Conservation (phyloP, 1,284 basidiomycete genomes). For the Inonotus hispidus region DNA sequence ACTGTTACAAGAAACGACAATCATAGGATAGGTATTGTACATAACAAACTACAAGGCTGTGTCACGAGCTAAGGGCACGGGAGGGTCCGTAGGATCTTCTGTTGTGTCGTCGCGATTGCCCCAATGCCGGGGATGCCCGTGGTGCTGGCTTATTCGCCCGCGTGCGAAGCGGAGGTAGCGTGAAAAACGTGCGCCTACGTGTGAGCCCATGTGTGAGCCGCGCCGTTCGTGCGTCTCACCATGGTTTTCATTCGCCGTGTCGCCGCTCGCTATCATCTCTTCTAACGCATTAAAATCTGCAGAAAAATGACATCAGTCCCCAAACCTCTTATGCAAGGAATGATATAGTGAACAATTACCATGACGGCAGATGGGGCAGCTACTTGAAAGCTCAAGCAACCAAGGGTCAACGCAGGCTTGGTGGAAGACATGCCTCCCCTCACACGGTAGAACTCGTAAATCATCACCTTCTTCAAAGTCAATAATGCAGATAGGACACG, state of each 20-base stretch:
- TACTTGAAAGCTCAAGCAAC: slow-evolving; percentile 84
- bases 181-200: slow-evolving; percentile 48
- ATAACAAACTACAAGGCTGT: not conserved
- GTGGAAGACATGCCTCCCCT: slow-evolving; percentile 86
- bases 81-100: slow-evolving; percentile 28
- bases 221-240: slow-evolving; percentile 27
- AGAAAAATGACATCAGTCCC: not conserved
- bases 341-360: slow-evolving; percentile 42
- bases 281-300: slow-evolving; percentile 47
- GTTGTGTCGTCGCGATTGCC: slow-evolving; percentile 15
- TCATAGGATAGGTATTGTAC: not conserved
- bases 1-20: no score
- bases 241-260: slow-evolving; percentile 24
- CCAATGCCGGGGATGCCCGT: slow-evolving; percentile 16
- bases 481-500: slow-evolving; percentile 89
- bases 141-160: slow-evolving; percentile 30
- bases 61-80: slow-evolving; percentile 25
- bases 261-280: slow-evolving; percentile 37
- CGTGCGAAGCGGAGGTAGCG: slow-evolving; percentile 64
- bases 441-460: slow-evolving; percentile 82
- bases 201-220: slow-evolving; percentile 27
- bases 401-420: slow-evolving; percentile 79
- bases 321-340: not conserved
- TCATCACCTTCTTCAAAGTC: slow-evolving; percentile 94
- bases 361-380: slow-evolving; percentile 88